Evolutionary conservation across 2,329 filamentous ascomycete species (phyloP).

Genomic region (Mycosphaerelloides madeirae): DNA sequence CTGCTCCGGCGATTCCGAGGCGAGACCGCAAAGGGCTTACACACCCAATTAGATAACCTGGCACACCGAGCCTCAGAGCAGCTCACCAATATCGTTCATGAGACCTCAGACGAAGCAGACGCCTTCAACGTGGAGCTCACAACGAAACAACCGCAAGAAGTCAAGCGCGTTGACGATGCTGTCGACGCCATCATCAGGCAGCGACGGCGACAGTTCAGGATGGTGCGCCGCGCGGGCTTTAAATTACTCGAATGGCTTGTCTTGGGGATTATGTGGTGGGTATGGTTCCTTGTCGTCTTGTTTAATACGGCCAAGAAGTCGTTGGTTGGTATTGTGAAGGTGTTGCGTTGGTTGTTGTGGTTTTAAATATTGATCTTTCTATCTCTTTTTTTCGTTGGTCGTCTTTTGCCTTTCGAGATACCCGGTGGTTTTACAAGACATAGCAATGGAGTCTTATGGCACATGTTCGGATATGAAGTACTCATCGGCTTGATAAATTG

Average conservation of each 20-base stretch:
- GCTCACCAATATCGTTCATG: constrained; percentile 57
- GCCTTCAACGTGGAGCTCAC: constrained; percentile 71
- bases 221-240: constrained; percentile 72
- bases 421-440: neutral
- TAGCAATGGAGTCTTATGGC: no score
- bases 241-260: constrained; percentile 81
- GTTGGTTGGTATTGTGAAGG: constrained; percentile 54
- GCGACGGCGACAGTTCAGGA: constrained; percentile 67
- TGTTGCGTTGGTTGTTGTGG: constrained; percentile 80
- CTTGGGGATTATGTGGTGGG: constrained; percentile 87
- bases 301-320: constrained; percentile 61
- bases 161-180: constrained; percentile 74
- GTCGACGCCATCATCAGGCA: constrained; percentile 66
- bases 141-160: constrained; percentile 68
- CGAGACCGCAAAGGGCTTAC: constrained; percentile 43
- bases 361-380: constrained; percentile 44
- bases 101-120: constrained; percentile 73
- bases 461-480: no score
- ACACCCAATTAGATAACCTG: constrained; percentile 39
- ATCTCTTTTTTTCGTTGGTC: neutral
- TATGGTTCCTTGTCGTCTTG: constrained; percentile 84
- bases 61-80: constrained; percentile 46
- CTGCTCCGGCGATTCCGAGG: constrained; percentile 48
- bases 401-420: constrained; percentile 1
- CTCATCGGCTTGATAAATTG: no score